Evolutionary conservation across 352 stramenopile species (phyloP).

Genomic region (Globisporangium camurandrum): DNA sequence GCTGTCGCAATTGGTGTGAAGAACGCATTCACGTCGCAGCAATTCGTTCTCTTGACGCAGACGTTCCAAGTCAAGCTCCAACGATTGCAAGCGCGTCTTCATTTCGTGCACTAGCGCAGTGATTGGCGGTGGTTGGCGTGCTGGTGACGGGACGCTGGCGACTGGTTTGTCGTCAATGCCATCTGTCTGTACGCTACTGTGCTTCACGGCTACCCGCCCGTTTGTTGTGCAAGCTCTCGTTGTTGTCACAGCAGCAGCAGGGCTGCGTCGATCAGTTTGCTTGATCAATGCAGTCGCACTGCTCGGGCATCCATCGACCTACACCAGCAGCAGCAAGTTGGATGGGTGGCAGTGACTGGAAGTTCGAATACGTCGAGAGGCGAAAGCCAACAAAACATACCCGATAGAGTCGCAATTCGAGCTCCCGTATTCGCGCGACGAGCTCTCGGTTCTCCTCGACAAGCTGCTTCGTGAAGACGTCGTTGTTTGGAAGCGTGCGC

Average conservation of each 20-base stretch:
- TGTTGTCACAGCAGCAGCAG: background rate
- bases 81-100: conserved; percentile 26
- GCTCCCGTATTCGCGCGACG: conserved; percentile 18
- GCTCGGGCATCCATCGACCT: conserved; percentile 3
- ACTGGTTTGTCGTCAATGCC: background rate
- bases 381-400: background rate
- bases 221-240: too few relatives aligned
- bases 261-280: background rate
- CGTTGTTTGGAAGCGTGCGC: conserved; percentile 48
- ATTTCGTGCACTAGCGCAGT: conserved; percentile 22
- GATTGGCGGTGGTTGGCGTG: background rate
- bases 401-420: conserved; percentile 37
- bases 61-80: conserved; percentile 40
- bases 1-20: background rate
- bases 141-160: background rate
- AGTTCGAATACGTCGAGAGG: background rate
- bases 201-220: too few relatives aligned
- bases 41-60: conserved; percentile 50
- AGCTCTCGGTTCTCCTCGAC: conserved; percentile 55
- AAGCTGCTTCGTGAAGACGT: conserved; percentile 53
- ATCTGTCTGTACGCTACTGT: conserved; percentile 6
- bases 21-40: conserved; percentile 20
- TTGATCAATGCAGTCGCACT: background rate
- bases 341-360: background rate
- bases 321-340: background rate